Evolutionary conservation across 805 yeast species (phyloP).

Genomic region (Suhomyces sp.): DNA sequence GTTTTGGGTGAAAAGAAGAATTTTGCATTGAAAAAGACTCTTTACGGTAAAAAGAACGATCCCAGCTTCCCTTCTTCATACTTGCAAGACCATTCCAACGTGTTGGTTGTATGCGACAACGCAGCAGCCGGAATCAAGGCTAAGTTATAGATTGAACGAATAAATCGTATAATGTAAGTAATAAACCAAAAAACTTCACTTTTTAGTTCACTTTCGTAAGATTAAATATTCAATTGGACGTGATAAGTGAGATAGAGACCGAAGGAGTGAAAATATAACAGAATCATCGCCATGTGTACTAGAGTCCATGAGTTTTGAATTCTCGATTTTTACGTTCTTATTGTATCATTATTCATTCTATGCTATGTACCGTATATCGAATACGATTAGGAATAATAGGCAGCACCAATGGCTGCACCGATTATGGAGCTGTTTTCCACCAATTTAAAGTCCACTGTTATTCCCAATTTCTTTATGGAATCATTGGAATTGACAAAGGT

Average conservation of each 20-base stretch:
- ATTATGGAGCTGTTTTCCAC: conserved; percentile 47
- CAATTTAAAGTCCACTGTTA: conserved; percentile 35
- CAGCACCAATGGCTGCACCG: conserved; percentile 57
- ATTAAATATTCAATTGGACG: no score
- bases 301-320: no score
- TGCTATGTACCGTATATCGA: not conserved
- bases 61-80: conserved; percentile 48
- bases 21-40: conserved; percentile 46
- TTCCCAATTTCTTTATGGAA: conserved; percentile 22
- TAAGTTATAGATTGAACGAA: conserved; percentile 26
- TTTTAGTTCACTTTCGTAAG: no score
- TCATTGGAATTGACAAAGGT: conserved; percentile 22
- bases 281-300: no score
- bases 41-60: conserved; percentile 36
- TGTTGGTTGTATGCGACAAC: conserved; percentile 45
- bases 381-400: conserved; percentile 14
- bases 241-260: no score
- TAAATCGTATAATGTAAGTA: no score
- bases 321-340: not conserved
- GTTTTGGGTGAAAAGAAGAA: conserved; percentile 49
- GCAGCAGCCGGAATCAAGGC: conserved; percentile 42
- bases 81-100: conserved; percentile 47
- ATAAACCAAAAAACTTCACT: no score
- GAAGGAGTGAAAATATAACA: no score
- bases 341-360: not conserved